Conservation (phyloP, 805 yeast species). For the Candida peoriensis region DNA sequence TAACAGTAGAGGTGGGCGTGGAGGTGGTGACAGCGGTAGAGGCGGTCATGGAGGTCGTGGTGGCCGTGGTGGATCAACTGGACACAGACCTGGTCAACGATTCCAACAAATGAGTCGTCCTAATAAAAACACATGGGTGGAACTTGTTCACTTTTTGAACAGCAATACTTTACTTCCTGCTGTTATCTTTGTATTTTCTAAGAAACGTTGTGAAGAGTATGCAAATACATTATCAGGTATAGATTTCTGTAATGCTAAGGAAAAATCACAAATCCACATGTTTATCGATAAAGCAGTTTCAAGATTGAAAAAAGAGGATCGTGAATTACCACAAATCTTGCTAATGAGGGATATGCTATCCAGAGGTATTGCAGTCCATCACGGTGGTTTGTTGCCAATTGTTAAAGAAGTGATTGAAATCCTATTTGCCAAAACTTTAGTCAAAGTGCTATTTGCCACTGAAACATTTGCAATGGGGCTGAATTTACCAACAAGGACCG, state of each 20-base stretch:
- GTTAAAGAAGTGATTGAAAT: constrained; percentile 93
- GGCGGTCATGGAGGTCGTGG: constrained; percentile 39
- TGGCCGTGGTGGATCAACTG: constrained; percentile 33
- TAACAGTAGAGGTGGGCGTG: constrained; percentile 37
- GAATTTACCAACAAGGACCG: constrained; percentile 94
- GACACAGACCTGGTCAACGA: constrained; percentile 30
- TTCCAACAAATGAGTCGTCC: constrained; percentile 40
- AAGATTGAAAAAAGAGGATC: constrained; percentile 83
- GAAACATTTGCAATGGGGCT: constrained; percentile 99
- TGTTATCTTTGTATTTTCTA: constrained; percentile 89
- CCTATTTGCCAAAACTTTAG: constrained; percentile 76
- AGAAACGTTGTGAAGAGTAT: constrained; percentile 89
- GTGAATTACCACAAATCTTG: constrained; percentile 87
- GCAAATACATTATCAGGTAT: constrained; percentile 72
- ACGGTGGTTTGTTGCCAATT: constrained; percentile 89
- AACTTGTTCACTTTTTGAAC: constrained; percentile 65
- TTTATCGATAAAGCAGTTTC: constrained; percentile 86
- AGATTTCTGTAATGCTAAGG: constrained; percentile 79
- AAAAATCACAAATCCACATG: constrained; percentile 88
- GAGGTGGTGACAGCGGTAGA: constrained; percentile 35
- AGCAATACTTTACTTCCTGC: constrained; percentile 77
- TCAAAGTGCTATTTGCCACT: constrained; percentile 91
- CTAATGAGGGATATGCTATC: constrained; percentile 76
- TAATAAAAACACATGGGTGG: constrained; percentile 72
- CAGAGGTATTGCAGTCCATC: constrained; percentile 94